Conservation (phyloP, 1,284 basidiomycete species). For the Rhodotorula sp. region DNA sequence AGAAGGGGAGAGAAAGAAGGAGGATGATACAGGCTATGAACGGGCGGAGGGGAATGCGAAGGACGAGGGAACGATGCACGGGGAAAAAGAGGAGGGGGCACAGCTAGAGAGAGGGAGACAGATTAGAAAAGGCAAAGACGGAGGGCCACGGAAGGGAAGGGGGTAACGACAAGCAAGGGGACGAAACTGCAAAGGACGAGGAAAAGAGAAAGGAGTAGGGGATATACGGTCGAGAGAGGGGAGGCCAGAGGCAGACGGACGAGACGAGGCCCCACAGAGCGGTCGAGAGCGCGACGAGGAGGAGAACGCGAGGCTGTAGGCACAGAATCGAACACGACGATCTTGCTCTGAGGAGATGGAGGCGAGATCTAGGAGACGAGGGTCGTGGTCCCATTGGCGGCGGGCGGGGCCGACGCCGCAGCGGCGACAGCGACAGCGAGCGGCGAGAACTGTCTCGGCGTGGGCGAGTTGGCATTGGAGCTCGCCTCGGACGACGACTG, state of each 20-base stretch:
- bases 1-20: too few species aligned
- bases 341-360: too few species aligned
- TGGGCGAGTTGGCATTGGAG: conserved; percentile 9
- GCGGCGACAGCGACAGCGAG: background rate
- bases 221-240: background rate
- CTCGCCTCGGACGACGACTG: background rate
- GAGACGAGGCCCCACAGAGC: background rate
- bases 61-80: too few species aligned
- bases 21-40: too few species aligned
- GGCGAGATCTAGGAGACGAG: too few species aligned
- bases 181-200: background rate
- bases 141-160: background rate
- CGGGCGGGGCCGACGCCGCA: too few species aligned
- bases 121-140: background rate
- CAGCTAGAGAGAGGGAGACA: too few species aligned
- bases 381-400: too few species aligned
- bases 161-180: background rate
- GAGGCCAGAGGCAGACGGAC: too few species aligned
- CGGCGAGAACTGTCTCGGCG: conserved; percentile 7
- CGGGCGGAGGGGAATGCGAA: too few species aligned
- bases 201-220: background rate
- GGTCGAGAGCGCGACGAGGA: background rate
- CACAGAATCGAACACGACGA: too few species aligned
- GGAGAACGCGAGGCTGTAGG: background rate
- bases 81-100: too few species aligned